phyloP scores from a whole-genome alignment of 2,329 filamentous ascomycete genomes.

The Pyrenochaeta sp. region DNA sequence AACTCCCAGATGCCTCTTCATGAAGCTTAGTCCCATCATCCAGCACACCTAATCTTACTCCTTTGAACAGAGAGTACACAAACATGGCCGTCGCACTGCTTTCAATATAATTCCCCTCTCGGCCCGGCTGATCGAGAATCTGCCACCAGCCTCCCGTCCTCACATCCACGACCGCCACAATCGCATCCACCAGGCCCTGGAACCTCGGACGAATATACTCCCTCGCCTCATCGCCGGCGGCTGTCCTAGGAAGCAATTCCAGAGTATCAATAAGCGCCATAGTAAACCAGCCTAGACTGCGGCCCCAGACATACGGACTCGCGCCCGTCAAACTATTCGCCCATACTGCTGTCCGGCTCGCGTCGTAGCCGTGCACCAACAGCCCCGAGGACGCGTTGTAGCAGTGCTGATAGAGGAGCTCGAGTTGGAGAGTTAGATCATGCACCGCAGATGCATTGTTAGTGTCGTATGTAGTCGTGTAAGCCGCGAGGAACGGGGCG shows the following conservation, averaged over 20 bases:
- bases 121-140: slow-evolving; percentile 59
- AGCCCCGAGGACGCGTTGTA: slow-evolving; percentile 52
- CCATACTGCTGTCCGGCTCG: slow-evolving; percentile 58
- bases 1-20: slow-evolving; percentile 2
- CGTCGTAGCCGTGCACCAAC: slow-evolving; percentile 64
- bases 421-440: slow-evolving; percentile 25
- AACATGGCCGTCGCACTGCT: slow-evolving; percentile 67
- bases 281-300: slow-evolving; percentile 63
- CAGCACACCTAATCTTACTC: slow-evolving; percentile 46
- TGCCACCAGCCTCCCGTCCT: slow-evolving; percentile 63
- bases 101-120: slow-evolving; percentile 66
- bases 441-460: slow-evolving; percentile 15
- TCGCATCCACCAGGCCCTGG: slow-evolving; percentile 29
- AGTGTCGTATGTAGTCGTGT: slow-evolving; percentile 13
- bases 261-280: slow-evolving; percentile 60
- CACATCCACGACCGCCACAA: slow-evolving; percentile 43
- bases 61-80: slow-evolving; percentile 60
- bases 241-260: slow-evolving; percentile 43
- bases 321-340: slow-evolving; percentile 60
- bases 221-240: neutral
- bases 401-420: slow-evolving; percentile 56
- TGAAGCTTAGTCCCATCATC: no score
- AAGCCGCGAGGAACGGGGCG: slow-evolving; percentile 52
- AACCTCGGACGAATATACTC: slow-evolving; percentile 4
- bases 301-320: slow-evolving; percentile 62